Percentiles rank a stretch among this genome's conserved stretches.
These are phyloP conservation scores for Royoungia palumana DNA, from an alignment of 768 basidiomycete genomes.

Conservation along the genomic window DNA sequence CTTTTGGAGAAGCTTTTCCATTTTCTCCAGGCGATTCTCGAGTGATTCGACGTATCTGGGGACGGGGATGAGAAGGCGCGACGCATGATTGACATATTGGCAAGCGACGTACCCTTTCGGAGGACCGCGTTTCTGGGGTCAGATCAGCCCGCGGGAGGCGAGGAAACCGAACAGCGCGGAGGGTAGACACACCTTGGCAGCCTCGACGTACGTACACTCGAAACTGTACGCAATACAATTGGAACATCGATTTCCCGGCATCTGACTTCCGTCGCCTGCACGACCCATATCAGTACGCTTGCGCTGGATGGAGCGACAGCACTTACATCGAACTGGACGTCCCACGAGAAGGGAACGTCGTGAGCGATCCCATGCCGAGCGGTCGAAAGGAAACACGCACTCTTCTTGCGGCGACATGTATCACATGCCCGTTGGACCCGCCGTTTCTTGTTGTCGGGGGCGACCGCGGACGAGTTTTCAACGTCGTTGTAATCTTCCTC, in stretches of 20 bases:
- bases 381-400: slow-evolving; percentile 36
- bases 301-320: background rate
- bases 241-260: slow-evolving; percentile 51
- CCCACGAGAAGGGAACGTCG: too few relatives aligned
- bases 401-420: slow-evolving; percentile 80
- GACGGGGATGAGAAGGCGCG: background rate
- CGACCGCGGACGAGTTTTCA: slow-evolving; percentile 29
- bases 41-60: slow-evolving; percentile 59
- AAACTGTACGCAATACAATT: slow-evolving; percentile 50
- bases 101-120: slow-evolving; percentile 30
- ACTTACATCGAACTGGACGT: slow-evolving; percentile 23
- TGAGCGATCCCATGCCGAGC: background rate
- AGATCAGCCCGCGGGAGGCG: too few relatives aligned
- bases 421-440: slow-evolving; percentile 79
- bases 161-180: background rate
- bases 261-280: slow-evolving; percentile 59
- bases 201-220: slow-evolving; percentile 54
- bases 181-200: slow-evolving; percentile 43
- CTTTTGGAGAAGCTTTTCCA: slow-evolving; percentile 57
- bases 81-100: background rate
- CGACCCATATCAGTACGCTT: background rate
- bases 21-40: slow-evolving; percentile 59
- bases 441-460: slow-evolving; percentile 57
- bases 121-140: slow-evolving; percentile 39
- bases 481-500: slow-evolving; percentile 59